Base-by-base conservation (phyloP, 495 filamentous ascomycete genomes). In the Lindgomyces ingoldianus region DNA sequence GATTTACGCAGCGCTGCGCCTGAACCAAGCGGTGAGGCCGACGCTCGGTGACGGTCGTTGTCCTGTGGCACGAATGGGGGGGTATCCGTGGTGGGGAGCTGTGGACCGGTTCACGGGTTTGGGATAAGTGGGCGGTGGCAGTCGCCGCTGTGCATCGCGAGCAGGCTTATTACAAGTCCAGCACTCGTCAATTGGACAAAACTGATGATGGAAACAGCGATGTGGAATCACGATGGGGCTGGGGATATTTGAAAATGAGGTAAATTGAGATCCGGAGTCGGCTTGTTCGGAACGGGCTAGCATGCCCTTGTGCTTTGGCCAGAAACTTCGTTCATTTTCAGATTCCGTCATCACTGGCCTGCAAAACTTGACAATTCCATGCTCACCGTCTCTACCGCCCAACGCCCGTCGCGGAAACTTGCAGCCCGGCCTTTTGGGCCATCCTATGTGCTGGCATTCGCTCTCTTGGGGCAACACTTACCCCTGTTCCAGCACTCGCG, bases 271-370 rank as follows among this genome's bases (percentile, higher is more conserved):
- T 39, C 33, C 6, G 33, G 33, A 39, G 14, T 39, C 33, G 33
- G 33, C 6, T 6, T 14, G 14, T 18, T 8, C 44, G 22, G 11
- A 21, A 36, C 29, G 51, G 51, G 12, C 44, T 47, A 47, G 14
- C 44, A 4, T 8, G 6, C 44, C n/a, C 44, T 42, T 9, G n/a
- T 42, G 36, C 36, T 42, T 9, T 42, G 9, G 36, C n/a, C 9
- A 9, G n/a, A 42, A 42, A n/a, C 9, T 9, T 9, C 9, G 36
- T 42, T 42, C n/a, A n/a, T 47, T 47, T 4, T n/a, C 44, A 47
- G 14, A 24, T 47, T 47, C 36, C 52, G 52, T 55, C 52, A 55
- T 55, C 52, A 55, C 11, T 10, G 18, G 22, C 46, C 10, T 26
- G 27, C 27, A 55, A 22, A 36, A 55, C 3, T 42, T 25, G 22